Percentiles rank a stretch among this genome's conserved stretches.
phyloP scores from a whole-genome alignment of 1,139 yeast species.

The Debaryomyces fabryi region DNA sequence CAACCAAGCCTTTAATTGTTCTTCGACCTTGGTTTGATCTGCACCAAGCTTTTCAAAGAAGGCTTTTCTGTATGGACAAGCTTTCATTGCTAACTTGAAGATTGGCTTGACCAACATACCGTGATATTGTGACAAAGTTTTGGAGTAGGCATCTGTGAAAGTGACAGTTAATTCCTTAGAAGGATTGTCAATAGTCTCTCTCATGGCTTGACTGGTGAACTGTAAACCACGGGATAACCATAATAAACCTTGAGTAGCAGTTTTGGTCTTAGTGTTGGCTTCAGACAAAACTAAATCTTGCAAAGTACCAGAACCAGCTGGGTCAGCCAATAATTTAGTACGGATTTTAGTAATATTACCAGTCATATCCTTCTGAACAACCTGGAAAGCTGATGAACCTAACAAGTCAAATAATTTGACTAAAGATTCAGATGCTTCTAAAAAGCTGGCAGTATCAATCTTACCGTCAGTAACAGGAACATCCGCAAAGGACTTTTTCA shows the following conservation, averaged over 20 bases:
- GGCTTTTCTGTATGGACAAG: constrained; percentile 90
- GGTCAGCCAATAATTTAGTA: constrained; percentile 64
- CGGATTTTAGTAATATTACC: constrained; percentile 83
- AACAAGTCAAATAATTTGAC: constrained; percentile 81
- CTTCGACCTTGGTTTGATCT: constrained; percentile 64
- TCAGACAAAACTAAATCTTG: constrained; percentile 79
- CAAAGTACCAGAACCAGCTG: constrained; percentile 63
- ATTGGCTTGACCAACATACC: constrained; percentile 81
- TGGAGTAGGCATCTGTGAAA: constrained; percentile 79
- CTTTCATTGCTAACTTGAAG: constrained; percentile 92
- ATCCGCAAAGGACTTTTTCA: constrained; percentile 73
- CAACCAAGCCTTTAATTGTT: constrained; percentile 74
- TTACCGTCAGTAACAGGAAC: constrained; percentile 67
- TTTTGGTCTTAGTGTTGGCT: constrained; percentile 63
- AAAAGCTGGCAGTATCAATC: constrained; percentile 71
- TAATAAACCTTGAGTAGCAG: constrained; percentile 88
- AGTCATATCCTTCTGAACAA: constrained; percentile 85
- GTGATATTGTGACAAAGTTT: constrained; percentile 81
- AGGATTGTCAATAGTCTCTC: constrained; percentile 69
- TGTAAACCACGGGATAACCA: constrained; percentile 88
- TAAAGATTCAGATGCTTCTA: constrained; percentile 82
- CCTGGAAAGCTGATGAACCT: constrained; percentile 83
- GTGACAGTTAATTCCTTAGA: constrained; percentile 69
- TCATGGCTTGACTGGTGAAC: constrained; percentile 86
- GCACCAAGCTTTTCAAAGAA: constrained; percentile 79